phyloP scores from a whole-genome alignment of 75 land plant genomes.

The Cryptomeria japonica region DNA sequence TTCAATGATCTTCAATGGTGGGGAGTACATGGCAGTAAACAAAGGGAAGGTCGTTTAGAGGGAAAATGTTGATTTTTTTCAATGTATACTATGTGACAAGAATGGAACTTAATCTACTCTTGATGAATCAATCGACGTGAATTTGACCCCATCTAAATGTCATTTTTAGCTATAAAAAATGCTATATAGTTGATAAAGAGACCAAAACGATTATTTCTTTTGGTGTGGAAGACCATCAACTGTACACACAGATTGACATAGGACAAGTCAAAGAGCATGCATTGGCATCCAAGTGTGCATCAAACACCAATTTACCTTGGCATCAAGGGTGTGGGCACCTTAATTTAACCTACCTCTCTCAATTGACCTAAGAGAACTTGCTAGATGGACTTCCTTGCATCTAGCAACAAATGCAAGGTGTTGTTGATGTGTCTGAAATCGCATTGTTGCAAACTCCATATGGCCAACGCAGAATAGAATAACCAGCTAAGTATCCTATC shows the following conservation, averaged over 20 bases:
- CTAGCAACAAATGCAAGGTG: too few species aligned
- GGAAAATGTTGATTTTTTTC: not conserved
- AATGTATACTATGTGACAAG: not conserved
- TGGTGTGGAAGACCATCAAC: not conserved
- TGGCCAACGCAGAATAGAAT: too few species aligned
- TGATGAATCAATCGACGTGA: not conserved
- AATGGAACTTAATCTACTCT: slow-evolving; percentile 1
- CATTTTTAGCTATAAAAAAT: not conserved
- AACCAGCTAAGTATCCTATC: too few species aligned
- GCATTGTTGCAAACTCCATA: too few species aligned
- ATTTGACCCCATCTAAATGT: not conserved
- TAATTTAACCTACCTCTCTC: not conserved
- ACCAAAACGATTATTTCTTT: not conserved
- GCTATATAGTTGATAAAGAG: not conserved
- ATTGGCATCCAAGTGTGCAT: not conserved
- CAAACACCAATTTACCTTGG: not conserved
- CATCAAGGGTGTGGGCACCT: not conserved
- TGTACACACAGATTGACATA: not conserved
- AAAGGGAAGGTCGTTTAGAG: not conserved
- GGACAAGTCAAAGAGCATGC: too few species aligned
- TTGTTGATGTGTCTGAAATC: too few species aligned
- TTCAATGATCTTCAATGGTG: not conserved
- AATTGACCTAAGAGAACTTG: not conserved
- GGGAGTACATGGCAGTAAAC: too few species aligned
- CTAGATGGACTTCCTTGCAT: too few species aligned